These are phyloP conservation scores for Aureobasidium sp. DNA, from an alignment of 2,329 filamentous ascomycete species.

Conservation along the genomic window DNA sequence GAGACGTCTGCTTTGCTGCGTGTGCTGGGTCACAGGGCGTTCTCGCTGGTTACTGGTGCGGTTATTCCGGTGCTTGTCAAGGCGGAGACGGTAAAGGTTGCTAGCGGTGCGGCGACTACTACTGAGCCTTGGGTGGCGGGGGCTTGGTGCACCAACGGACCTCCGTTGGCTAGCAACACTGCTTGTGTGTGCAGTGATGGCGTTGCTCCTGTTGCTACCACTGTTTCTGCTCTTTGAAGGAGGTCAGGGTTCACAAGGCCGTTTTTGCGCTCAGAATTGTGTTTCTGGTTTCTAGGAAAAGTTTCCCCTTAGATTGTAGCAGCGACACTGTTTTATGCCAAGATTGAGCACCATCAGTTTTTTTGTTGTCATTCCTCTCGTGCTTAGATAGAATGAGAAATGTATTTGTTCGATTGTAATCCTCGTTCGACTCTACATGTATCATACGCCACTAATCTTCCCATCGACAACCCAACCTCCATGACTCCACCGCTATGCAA, in stretches of 20 bases:
- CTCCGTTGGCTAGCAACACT: constrained; percentile 24
- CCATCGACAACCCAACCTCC: not conserved
- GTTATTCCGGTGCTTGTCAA: constrained; percentile 60
- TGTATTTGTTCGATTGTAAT: not conserved
- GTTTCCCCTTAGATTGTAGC: not conserved
- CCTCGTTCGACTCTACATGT: not conserved
- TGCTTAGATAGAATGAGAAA: too few relatives aligned
- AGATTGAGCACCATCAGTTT: too few relatives aligned
- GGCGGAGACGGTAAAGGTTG: constrained; percentile 38
- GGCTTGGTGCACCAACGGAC: constrained; percentile 26
- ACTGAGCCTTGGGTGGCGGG: constrained; percentile 25
- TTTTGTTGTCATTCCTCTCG: too few relatives aligned
- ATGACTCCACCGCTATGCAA: not conserved
- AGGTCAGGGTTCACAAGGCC: not conserved
- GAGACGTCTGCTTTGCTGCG: constrained; percentile 45
- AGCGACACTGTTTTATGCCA: too few relatives aligned
- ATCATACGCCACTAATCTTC: not conserved
- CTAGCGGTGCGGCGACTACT: constrained; percentile 24
- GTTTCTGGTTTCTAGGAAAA: too few relatives aligned
- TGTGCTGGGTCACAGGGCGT: constrained; percentile 53
- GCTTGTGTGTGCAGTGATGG: constrained; percentile 23
- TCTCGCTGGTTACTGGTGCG: constrained; percentile 55
- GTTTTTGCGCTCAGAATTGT: too few relatives aligned
- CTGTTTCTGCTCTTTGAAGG: not conserved
- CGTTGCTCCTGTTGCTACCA: constrained; percentile 10